Evolutionary conservation across 2,329 filamentous ascomycete genomes (phyloP), one percentile per base, ranked within the genome.

Genomic region (Verticillium longisporum): DNA sequence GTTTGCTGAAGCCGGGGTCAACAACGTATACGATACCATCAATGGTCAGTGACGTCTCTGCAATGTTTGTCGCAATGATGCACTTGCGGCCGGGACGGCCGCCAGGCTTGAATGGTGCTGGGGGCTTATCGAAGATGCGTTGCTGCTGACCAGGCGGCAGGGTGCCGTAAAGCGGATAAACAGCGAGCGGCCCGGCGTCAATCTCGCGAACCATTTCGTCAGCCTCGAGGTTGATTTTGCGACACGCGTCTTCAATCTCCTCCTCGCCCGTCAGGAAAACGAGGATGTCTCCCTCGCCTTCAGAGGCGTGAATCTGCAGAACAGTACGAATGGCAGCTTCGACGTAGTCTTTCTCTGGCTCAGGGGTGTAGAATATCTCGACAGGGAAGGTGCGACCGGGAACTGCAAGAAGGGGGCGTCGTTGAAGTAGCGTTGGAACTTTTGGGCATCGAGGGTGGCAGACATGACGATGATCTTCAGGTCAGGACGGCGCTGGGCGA

Each of bases 381-480:
- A 99, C 95, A 6, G 95, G 93, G 73, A 97, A 89, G 21, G 95
- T 99, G 75, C 95, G 88, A 72, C 95, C 95, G 38, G 95, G 95
- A 2, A 99, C 95, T 31, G 94, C 92, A 59, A 99, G 86, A 50
- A 99, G 82, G 95, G 95, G 4, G 95, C 95, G 69, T 97, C 87
- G 77, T 92, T 91, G 80, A 99, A 99, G 79, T 99, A 99, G 63
- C 88, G 88, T 75, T 98, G 95, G 74, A 99, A 99, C 77, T 99
- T 99, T 72, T 97, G 89, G 5, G 95, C 95, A 77, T 99, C 95
- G 60, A 99, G 84, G 11, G 95, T 99, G 63, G 95, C 95, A 72
- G 94, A 98, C 88, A 98, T 99, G 83, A 99, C 95, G 71, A 99
- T 95, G 71, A 99, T 91, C 80, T 99, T 99, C 70, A 99, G 82